A percentile compares a stretch with the other conserved stretches of the same genome.
These are phyloP conservation scores for Phyllostachys edulis DNA, from an alignment of 176 grass and related monocot species.

Conservation along the genomic window DNA sequence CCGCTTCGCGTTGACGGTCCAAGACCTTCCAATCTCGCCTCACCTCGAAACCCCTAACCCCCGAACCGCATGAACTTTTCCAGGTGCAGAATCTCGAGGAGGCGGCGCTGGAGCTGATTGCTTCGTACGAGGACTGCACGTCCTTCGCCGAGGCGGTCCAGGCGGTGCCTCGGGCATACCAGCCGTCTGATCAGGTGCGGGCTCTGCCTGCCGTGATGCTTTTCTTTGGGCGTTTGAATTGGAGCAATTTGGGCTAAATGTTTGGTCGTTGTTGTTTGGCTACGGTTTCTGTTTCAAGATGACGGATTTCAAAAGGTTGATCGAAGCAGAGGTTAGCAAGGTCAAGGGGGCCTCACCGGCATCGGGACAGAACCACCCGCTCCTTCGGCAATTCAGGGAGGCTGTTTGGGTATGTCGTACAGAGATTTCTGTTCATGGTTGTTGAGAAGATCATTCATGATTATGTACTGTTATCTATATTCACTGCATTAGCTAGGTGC, in stretches of 20 bases:
- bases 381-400: conserved; percentile 74
- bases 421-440: background rate
- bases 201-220: background rate
- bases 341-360: conserved; percentile 42
- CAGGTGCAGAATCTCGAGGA: conserved; percentile 71
- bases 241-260: conserved; percentile 8
- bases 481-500: background rate
- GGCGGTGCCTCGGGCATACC: conserved; percentile 50
- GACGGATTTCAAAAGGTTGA: conserved; percentile 64
- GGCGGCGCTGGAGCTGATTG: conserved; percentile 54
- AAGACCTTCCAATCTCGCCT: background rate
- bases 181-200: conserved; percentile 68
- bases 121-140: conserved; percentile 58
- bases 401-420: conserved; percentile 68
- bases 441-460: background rate
- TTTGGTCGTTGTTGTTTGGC: conserved; percentile 18
- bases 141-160: conserved; percentile 55
- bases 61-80: background rate
- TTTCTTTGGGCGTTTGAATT: background rate
- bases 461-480: background rate
- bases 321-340: conserved; percentile 59
- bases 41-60: background rate
- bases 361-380: conserved; percentile 49
- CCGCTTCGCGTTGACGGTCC: background rate
- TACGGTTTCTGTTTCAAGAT: conserved; percentile 29